Evolutionary conservation across 2,329 filamentous ascomycete species (phyloP), one percentile per base, ranked within the genome.

Genomic region (Diaporthe vaccinii): DNA sequence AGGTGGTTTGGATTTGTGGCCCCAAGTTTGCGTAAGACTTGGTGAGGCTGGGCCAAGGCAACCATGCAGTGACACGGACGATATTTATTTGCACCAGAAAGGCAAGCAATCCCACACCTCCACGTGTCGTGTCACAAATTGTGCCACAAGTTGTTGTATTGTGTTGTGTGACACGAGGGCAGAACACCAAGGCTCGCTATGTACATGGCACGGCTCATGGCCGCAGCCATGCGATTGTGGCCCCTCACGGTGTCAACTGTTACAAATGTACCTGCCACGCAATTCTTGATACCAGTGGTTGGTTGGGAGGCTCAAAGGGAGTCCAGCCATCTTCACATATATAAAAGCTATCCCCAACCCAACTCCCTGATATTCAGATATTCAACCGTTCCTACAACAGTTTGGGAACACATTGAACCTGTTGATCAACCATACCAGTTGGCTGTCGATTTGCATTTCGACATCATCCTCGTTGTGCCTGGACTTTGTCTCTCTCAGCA

Each of bases 11-110:
- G 17, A 12, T 3, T 49, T 17, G 10, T 51, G 28, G 28, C 44
- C 44, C 20, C 25, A 9, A 51, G 61, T 67, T 67, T 49, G 61
- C 39, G 61, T 51, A n/a, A n/a, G 9, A 67, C 44, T 34, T 51
- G 61, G 6, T 44, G 61, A 67, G 41, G 41, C 44, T 49, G n/a
- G 28, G 10, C 1, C 9, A 6, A 51, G 44, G 61, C 61, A 67
- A 9, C 44, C 61, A 67, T 36, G 61, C 44, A 4, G 39, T 62
- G 41, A 36, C 5, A 34, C 10, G 20, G 12, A 34, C 4, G 2
- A 3, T 10, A 15, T 12, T 9, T 4, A 7, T 44, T 7, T 36
- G 41, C 36, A 25, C 44, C 7, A n/a, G 14, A 9, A 8, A 6
- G 2, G 12, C 25, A 49, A 49, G 28, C 28, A 36, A 15, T 28